Evolutionary conservation across 75 land plant genomes (phyloP).

Genomic region (Pseudotsuga menziesii): DNA sequence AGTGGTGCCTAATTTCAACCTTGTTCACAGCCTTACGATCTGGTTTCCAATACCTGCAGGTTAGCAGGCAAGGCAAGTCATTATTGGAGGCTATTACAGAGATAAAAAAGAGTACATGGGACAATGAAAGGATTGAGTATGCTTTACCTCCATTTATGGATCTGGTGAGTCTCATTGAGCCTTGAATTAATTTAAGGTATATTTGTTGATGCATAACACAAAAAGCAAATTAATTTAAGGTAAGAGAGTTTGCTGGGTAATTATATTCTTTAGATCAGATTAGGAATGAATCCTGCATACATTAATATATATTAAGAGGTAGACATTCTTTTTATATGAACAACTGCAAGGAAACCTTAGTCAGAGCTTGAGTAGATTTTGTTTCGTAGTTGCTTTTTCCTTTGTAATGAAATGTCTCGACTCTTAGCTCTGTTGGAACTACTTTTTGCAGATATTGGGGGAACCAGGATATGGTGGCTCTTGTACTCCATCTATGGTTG

Average conservation of each 20-base stretch:
- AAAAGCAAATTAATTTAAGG: too few relatives aligned
- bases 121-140: constrained; percentile 60
- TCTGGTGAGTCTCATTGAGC: constrained; percentile 58
- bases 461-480: constrained; percentile 98
- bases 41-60: constrained; percentile 31
- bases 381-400: background rate
- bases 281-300: background rate
- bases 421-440: background rate
- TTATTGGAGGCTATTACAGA: constrained; percentile 36
- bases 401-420: background rate
- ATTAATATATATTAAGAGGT: background rate
- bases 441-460: constrained; percentile 64
- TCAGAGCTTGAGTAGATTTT: background rate
- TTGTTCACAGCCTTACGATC: background rate
- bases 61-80: constrained; percentile 27
- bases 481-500: constrained; percentile 99
- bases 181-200: constrained; percentile 1
- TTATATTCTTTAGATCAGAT: too few relatives aligned
- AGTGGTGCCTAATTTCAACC: background rate
- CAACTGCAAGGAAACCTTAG: background rate
- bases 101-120: constrained; percentile 63
- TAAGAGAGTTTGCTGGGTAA: too few relatives aligned
- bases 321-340: background rate
- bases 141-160: constrained; percentile 83
- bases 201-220: background rate